Evolutionary conservation across 1,284 basidiomycete genomes (phyloP).

Genomic region (Cystobasidium slooffiae): DNA sequence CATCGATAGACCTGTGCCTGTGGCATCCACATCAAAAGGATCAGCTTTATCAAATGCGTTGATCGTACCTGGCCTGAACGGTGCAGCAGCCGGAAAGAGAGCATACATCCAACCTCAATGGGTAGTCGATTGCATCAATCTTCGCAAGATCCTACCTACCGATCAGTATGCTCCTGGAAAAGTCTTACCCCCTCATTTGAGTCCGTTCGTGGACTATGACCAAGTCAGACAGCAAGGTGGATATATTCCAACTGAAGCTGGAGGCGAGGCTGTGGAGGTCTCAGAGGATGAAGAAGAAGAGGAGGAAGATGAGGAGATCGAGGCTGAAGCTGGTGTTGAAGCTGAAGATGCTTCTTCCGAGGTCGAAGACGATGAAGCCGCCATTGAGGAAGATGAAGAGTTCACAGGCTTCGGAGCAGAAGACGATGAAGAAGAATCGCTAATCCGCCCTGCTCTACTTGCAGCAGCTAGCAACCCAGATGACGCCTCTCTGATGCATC

Average conservation of each 20-base stretch:
- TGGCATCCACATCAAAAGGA: constrained; percentile 46
- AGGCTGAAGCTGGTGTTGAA: constrained; percentile 47
- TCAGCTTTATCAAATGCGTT: constrained; percentile 16
- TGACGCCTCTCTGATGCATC: constrained; percentile 74
- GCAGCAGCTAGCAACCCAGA: constrained; percentile 65
- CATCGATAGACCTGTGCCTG: constrained; percentile 76
- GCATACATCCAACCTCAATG: constrained; percentile 97
- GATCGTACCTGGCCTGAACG: constrained; percentile 9
- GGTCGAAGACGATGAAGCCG: constrained; percentile 54
- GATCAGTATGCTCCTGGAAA: constrained; percentile 85
- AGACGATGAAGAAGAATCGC: constrained; percentile 54
- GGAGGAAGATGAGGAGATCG: constrained; percentile 48
- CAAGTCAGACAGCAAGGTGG: constrained; percentile 60
- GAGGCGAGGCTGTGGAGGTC: constrained; percentile 59
- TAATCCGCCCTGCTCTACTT: constrained; percentile 59
- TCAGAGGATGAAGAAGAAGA: constrained; percentile 55
- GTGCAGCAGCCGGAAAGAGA: constrained; percentile 65
- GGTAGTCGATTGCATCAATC: constrained; percentile 95
- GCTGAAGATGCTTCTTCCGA: constrained; percentile 55
- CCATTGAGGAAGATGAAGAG: constrained; percentile 51
- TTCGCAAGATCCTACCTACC: constrained; percentile 79
- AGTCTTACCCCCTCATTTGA: constrained; percentile 89
- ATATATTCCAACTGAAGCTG: constrained; percentile 60
- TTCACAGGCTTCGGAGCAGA: constrained; percentile 51
- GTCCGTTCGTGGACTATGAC: constrained; percentile 85